These are phyloP conservation scores for Salix viminalis DNA, from an alignment of 345 rosid species.

Conservation along the genomic window DNA sequence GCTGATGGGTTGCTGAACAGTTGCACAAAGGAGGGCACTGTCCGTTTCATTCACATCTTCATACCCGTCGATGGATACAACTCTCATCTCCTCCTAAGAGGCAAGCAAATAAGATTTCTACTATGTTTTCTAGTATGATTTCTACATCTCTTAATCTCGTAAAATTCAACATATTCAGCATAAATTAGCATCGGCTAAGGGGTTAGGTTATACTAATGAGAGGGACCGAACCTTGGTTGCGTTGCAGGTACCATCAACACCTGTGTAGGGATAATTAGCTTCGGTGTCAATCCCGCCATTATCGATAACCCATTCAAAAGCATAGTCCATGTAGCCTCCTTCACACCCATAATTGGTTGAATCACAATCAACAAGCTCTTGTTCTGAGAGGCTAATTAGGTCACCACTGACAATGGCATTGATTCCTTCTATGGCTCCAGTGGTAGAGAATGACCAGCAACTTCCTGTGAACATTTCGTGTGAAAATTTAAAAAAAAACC, in stretches of 20 bases:
- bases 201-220: not conserved
- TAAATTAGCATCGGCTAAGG: not conserved
- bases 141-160: not conserved
- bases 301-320: conserved; percentile 63
- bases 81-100: conserved; percentile 44
- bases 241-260: conserved; percentile 52
- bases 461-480: conserved; percentile 41
- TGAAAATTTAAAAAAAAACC: too few species aligned
- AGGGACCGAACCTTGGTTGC: conserved; percentile 41
- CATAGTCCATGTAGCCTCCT: conserved; percentile 74
- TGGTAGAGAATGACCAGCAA: conserved; percentile 71
- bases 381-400: conserved; percentile 63
- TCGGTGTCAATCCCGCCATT: conserved; percentile 71
- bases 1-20: conserved; percentile 63
- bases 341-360: conserved; percentile 58
- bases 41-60: conserved; percentile 57
- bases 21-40: conserved; percentile 57
- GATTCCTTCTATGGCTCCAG: conserved; percentile 70
- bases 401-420: conserved; percentile 52
- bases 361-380: conserved; percentile 70
- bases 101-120: too few species aligned
- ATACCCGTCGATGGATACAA: conserved; percentile 61
- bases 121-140: not conserved
- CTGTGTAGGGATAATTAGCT: conserved; percentile 55
- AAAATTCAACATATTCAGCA: not conserved